Evolutionary conservation across 768 basidiomycete genomes (phyloP).

Genomic region (Suillus weaverae): DNA sequence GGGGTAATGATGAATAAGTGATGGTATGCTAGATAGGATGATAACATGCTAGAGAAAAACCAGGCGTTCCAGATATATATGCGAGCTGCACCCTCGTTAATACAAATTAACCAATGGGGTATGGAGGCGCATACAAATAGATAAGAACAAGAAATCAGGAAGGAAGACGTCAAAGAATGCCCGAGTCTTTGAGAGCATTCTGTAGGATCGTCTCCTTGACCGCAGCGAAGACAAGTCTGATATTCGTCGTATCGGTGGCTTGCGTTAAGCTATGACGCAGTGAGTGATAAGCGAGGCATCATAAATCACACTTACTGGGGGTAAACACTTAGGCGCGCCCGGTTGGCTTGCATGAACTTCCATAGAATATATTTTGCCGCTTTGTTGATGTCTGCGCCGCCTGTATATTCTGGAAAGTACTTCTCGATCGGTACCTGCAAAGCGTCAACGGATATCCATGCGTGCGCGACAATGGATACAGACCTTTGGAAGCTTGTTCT

Average conservation of each 20-base stretch:
- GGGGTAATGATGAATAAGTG: conserved; percentile 20
- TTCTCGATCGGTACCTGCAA: conserved; percentile 67
- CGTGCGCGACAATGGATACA: neutral
- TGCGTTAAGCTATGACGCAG: conserved; percentile 63
- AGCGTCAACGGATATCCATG: neutral
- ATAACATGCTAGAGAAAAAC: conserved; percentile 23
- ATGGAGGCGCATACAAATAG: conserved; percentile 24
- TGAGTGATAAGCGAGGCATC: neutral
- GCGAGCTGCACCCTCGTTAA: conserved; percentile 18
- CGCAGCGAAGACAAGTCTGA: conserved; percentile 78
- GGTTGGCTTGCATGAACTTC: conserved; percentile 92
- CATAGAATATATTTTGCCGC: conserved; percentile 93
- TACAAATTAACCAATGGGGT: conserved; percentile 8
- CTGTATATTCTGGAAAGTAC: conserved; percentile 88
- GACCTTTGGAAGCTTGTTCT: conserved; percentile 64
- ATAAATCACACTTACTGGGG: conserved; percentile 66
- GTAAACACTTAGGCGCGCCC: conserved; percentile 82
- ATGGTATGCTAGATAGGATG: conserved; percentile 28
- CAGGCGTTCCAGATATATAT: conserved; percentile 33
- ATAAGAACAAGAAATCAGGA: conserved; percentile 5
- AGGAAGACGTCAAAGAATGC: conserved; percentile 56
- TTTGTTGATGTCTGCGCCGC: conserved; percentile 88
- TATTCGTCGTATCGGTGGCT: conserved; percentile 86
- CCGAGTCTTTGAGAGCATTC: conserved; percentile 83
- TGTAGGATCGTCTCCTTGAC: conserved; percentile 94